Conservation (phyloP, 345 rosid genomes). For the Geranium rotundifolium region DNA sequence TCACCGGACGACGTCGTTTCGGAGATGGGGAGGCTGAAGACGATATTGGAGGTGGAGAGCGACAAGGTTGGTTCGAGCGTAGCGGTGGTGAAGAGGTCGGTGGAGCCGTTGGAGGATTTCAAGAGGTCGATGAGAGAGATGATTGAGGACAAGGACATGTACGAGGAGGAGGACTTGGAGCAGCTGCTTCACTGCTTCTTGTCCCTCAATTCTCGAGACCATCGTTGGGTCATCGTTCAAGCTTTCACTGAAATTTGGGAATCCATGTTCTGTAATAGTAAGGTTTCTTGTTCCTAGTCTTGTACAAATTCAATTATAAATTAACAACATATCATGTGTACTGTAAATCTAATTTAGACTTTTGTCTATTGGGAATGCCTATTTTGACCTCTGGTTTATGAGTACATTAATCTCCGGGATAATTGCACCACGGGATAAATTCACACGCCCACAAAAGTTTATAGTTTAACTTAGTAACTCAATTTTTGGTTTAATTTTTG, state of each 20-base stretch:
- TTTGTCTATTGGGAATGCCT: no score
- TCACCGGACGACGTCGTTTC: slow-evolving; percentile 23
- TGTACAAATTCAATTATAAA: no score
- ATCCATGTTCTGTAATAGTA: slow-evolving; percentile 2
- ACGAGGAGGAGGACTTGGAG: slow-evolving; percentile 25
- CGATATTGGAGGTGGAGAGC: slow-evolving; percentile 42
- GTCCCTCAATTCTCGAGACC: slow-evolving; percentile 31
- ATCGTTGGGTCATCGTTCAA: slow-evolving; percentile 29
- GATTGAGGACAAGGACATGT: slow-evolving; percentile 42
- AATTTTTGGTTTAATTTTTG: no score
- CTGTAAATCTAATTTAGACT: no score
- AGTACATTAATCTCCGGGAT: no score
- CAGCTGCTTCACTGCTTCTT: slow-evolving; percentile 47
- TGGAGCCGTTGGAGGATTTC: slow-evolving; percentile 41
- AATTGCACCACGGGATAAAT: no score
- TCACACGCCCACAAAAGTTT: no score
- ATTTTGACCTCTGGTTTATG: no score
- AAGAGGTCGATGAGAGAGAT: slow-evolving; percentile 42
- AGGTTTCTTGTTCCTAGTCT: no score
- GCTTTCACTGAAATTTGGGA: slow-evolving; percentile 44
- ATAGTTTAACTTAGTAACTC: no score
- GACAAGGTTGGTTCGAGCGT: slow-evolving; percentile 10
- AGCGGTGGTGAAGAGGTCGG: slow-evolving; percentile 39
- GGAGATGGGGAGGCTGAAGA: slow-evolving; percentile 45
- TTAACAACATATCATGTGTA: no score